phyloP scores from a whole-genome alignment of 345 rosid genomes.

The Corymbia maculata region DNA sequence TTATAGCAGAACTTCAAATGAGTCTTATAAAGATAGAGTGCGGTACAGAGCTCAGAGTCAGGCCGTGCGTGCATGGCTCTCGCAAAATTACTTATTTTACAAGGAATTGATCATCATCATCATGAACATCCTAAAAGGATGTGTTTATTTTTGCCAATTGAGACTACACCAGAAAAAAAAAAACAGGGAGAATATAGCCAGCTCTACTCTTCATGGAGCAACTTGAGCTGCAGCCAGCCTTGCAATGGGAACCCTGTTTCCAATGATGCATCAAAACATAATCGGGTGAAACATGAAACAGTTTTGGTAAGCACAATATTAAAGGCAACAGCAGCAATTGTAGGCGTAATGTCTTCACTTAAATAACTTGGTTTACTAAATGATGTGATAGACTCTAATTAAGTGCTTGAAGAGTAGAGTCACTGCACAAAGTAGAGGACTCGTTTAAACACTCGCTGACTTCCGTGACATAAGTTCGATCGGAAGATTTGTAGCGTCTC shows the following conservation, averaged over 20 bases:
- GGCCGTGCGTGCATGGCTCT: neutral
- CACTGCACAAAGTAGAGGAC: neutral
- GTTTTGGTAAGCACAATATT: neutral
- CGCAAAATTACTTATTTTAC: neutral
- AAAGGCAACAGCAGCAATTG: neutral
- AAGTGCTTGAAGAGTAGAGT: neutral
- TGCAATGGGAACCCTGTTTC: slow-evolving; percentile 71
- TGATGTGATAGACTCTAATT: neutral
- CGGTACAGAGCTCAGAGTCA: neutral
- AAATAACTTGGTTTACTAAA: neutral
- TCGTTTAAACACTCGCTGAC: neutral
- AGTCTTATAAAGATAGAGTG: neutral
- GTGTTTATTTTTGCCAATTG: neutral
- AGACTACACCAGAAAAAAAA: neutral
- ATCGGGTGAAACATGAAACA: neutral
- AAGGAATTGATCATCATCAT: neutral
- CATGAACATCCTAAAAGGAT: neutral
- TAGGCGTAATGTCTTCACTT: no score
- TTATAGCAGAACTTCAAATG: neutral
- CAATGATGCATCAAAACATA: neutral
- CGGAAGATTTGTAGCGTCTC: neutral
- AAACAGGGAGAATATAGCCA: neutral
- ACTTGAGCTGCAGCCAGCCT: slow-evolving; percentile 90
- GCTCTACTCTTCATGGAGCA: slow-evolving; percentile 26
- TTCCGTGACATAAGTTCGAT: neutral